Percentiles rank a stretch among this genome's conserved stretches.
phyloP scores from a whole-genome alignment of 352 stramenopile genomes.

The Phytopythium aichiense region DNA sequence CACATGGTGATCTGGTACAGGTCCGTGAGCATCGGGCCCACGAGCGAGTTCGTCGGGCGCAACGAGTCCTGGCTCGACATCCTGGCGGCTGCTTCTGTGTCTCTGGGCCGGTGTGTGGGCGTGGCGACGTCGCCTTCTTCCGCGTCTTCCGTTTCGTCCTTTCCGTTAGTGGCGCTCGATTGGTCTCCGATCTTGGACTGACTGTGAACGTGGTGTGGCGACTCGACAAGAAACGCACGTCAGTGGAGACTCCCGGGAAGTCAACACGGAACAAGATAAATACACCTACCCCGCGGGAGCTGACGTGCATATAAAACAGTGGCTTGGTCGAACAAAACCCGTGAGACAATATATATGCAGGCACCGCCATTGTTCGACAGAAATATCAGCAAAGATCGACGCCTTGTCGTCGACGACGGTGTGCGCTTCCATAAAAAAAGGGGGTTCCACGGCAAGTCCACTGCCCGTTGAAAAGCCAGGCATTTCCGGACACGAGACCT shows the following conservation, averaged over 20 bases:
- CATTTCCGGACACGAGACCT: neutral
- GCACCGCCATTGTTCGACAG: neutral
- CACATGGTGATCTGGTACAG: slow-evolving; percentile 97
- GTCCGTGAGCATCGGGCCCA: slow-evolving; percentile 96
- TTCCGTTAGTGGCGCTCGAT: neutral
- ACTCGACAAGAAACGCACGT: slow-evolving; percentile 4
- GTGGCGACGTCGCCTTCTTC: neutral
- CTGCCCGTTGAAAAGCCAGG: neutral
- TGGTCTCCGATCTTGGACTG: slow-evolving; percentile 2
- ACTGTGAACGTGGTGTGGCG: neutral
- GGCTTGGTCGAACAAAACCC: neutral
- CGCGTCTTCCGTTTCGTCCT: neutral
- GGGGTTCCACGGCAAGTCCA: too few species aligned
- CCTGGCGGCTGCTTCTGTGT: neutral
- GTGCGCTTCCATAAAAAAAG: too few species aligned
- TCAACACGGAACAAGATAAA: neutral
- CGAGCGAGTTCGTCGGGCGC: slow-evolving; percentile 91
- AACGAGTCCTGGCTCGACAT: slow-evolving; percentile 37
- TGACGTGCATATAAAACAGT: neutral
- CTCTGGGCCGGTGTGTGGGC: neutral
- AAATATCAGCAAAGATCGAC: too few species aligned
- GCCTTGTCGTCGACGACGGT: too few species aligned
- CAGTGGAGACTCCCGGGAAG: neutral
- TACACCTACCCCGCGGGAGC: neutral
- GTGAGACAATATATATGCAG: neutral